Conservation (phyloP, 345 rosid species). For the Kernera saxatilis region DNA sequence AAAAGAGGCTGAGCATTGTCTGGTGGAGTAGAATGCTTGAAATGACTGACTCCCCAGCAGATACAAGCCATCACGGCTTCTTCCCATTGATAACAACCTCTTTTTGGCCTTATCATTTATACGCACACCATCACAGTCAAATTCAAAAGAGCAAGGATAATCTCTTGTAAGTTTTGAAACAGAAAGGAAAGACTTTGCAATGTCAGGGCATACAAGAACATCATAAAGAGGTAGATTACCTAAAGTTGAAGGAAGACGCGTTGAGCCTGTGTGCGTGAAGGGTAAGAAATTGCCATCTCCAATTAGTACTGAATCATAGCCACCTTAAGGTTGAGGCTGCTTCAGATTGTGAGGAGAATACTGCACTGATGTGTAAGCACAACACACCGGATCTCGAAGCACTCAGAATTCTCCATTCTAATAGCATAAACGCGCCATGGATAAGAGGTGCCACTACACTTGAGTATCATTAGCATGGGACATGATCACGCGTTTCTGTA, state of each 20-base stretch:
- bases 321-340: neutral
- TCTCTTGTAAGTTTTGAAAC: neutral
- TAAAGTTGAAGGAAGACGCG: fast-evolving
- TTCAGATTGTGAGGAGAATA: too few species aligned
- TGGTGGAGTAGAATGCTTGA: neutral
- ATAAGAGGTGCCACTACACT: too few species aligned
- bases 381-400: too few species aligned
- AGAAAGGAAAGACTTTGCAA: neutral
- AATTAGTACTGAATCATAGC: neutral
- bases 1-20: neutral
- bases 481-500: too few species aligned
- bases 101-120: neutral
- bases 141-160: neutral
- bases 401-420: too few species aligned
- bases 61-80: neutral
- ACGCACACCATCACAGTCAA: neutral
- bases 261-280: neutral
- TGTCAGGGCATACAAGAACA: neutral
- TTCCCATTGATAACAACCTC: fast-evolving
- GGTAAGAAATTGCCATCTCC: neutral
- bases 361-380: too few species aligned
- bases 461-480: too few species aligned
- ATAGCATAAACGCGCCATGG: too few species aligned
- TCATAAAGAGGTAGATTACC: neutral
- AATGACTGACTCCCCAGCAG: fast-evolving